Conservation (phyloP, 2,329 filamentous ascomycete genomes). For the Venturia asperata region DNA sequence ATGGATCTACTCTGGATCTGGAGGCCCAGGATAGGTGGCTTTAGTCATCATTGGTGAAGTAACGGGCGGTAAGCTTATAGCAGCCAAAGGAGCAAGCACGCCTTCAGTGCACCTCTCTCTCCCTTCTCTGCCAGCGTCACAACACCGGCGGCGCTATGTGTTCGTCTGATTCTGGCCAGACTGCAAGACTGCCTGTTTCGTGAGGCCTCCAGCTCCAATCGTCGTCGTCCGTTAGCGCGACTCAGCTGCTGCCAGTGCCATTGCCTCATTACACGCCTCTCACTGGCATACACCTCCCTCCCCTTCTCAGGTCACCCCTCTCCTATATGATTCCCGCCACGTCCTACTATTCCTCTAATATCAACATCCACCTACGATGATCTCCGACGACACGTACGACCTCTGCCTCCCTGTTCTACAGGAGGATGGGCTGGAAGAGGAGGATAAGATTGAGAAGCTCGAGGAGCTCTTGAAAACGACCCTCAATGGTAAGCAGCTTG, state of each 20-base stretch:
- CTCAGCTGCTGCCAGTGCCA: not conserved
- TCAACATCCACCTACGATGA: conserved; percentile 53
- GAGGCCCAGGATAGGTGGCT: not conserved
- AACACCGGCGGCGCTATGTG: not conserved
- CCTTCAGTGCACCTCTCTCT: not conserved
- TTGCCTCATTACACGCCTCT: not conserved
- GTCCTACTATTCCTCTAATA: not conserved
- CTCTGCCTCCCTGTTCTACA: conserved; percentile 83
- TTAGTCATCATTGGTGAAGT: conserved; percentile 2
- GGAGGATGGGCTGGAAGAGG: conserved; percentile 75
- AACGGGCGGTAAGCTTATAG: not conserved
- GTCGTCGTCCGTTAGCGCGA: not conserved
- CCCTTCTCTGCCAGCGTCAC: not conserved
- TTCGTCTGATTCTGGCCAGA: not conserved
- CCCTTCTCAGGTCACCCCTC: not conserved
- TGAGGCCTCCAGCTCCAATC: not conserved
- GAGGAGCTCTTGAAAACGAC: conserved; percentile 77
- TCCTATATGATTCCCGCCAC: not conserved
- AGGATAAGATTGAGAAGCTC: conserved; percentile 88
- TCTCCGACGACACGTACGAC: conserved; percentile 88
- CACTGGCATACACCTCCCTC: not conserved
- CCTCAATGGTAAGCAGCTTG: conserved; percentile 67
- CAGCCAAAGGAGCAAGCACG: not conserved
- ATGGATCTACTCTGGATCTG: too few species aligned
- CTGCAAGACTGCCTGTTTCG: not conserved